A percentile compares a stretch with the other conserved stretches of the same genome.
Conservation (phyloP, 768 basidiomycete genomes). For the Paxillus rubicundulus region DNA sequence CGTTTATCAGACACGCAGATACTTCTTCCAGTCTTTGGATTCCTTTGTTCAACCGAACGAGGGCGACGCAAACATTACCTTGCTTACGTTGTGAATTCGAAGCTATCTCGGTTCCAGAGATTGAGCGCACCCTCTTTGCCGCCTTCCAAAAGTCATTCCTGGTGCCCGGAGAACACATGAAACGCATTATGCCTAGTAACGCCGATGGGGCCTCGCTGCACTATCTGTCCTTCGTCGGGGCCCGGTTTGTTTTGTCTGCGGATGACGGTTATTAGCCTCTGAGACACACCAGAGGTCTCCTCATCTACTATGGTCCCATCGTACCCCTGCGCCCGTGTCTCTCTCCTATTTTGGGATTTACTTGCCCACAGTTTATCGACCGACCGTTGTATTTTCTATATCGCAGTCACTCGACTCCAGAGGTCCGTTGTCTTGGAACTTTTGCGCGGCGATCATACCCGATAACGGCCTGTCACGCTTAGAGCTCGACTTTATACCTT, state of each 20-base stretch:
- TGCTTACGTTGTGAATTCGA: constrained; percentile 11
- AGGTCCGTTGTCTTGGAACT: constrained; percentile 8
- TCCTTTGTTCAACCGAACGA: constrained; percentile 11
- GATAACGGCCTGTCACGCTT: background rate
- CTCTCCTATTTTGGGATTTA: constrained; percentile 2
- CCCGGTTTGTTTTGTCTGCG: constrained; percentile 21
- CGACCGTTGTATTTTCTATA: constrained; percentile 11
- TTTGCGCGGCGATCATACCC: background rate
- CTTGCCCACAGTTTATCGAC: background rate
- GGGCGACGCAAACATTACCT: constrained; percentile 12
- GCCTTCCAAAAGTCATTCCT: constrained; percentile 15
- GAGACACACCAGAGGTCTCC: constrained; percentile 7
- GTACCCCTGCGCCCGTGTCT: background rate
- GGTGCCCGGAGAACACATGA: constrained; percentile 4
- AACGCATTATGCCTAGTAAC: background rate
- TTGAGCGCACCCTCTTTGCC: constrained; percentile 13
- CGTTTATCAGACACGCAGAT: constrained; percentile 23
- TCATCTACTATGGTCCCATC: background rate
- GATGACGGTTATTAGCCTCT: constrained; percentile 12
- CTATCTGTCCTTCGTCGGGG: constrained; percentile 18
- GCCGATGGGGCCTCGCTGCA: constrained; percentile 1
- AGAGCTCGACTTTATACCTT: too few relatives aligned
- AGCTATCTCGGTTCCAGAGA: constrained; percentile 7
- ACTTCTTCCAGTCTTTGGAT: constrained; percentile 18
- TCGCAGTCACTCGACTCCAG: constrained; percentile 9